phyloP scores from a whole-genome alignment of 345 rosid species.

The Camelina sativa region DNA sequence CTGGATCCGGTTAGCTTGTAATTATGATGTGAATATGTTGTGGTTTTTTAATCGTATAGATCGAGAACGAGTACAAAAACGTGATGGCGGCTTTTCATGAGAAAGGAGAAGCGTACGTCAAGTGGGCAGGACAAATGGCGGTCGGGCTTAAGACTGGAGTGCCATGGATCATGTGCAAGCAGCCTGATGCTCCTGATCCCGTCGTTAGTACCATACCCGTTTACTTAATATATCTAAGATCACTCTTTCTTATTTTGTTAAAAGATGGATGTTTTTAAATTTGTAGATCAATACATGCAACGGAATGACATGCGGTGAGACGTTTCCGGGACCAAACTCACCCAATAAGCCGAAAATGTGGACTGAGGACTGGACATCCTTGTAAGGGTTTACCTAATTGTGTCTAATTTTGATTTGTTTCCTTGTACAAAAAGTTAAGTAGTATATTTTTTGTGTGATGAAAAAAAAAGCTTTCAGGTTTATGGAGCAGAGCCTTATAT shows the following conservation, averaged over 20 bases:
- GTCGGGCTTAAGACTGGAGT: slow-evolving; percentile 75
- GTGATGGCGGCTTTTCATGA: slow-evolving; percentile 59
- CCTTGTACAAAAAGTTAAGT: slow-evolving; percentile 31
- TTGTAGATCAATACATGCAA: slow-evolving; percentile 87
- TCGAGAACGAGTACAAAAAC: slow-evolving; percentile 84
- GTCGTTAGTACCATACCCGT: slow-evolving; percentile 54
- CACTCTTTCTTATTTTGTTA: not conserved
- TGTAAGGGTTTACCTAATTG: slow-evolving; percentile 51
- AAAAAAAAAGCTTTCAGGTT: slow-evolving; percentile 61
- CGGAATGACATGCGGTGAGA: slow-evolving; percentile 84
- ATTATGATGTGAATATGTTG: slow-evolving; percentile 10
- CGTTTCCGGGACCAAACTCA: slow-evolving; percentile 82
- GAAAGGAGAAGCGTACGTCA: slow-evolving; percentile 62
- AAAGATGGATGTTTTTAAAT: not conserved
- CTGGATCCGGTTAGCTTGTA: not conserved
- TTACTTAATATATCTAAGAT: not conserved
- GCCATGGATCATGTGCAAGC: slow-evolving; percentile 99
- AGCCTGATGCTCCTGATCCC: slow-evolving; percentile 86
- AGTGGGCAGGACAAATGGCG: slow-evolving; percentile 86
- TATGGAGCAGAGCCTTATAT: slow-evolving; percentile 65
- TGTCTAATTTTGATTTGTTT: not conserved
- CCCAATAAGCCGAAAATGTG: slow-evolving; percentile 81
- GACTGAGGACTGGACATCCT: slow-evolving; percentile 95
- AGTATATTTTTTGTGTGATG: slow-evolving; percentile 11
- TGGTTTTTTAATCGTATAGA: slow-evolving; percentile 45